A percentile compares a stretch with the other conserved stretches of the same genome.
Conservation (phyloP, 306 rosid species). For the Mimosa bimucronata region DNA sequence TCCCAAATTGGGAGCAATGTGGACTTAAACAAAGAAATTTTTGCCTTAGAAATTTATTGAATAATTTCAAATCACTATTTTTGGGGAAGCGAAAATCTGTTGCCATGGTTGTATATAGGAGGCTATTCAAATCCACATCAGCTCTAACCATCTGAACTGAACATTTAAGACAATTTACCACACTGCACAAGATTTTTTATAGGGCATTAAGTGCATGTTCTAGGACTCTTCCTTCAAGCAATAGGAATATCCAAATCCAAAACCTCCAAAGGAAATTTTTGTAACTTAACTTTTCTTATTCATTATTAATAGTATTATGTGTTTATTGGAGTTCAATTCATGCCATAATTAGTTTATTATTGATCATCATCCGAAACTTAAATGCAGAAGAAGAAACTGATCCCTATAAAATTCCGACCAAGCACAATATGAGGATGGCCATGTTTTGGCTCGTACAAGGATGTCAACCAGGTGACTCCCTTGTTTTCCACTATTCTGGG, state of each 20-base stretch:
- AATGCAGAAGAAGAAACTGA: slow-evolving; percentile 97
- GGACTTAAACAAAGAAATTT: not conserved
- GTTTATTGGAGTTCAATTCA: slow-evolving; percentile 2
- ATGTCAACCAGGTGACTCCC: slow-evolving; percentile 92
- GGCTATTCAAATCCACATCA: not conserved
- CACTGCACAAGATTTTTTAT: not conserved
- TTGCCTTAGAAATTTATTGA: not conserved
- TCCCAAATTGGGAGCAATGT: not conserved
- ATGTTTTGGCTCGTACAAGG: slow-evolving; percentile 97
- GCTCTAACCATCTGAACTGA: not conserved
- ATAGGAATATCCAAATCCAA: not conserved
- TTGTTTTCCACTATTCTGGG: slow-evolving; percentile 97
- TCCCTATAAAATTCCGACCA: slow-evolving; percentile 74
- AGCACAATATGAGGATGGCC: slow-evolving; percentile 90
- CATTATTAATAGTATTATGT: slow-evolving; percentile 9
- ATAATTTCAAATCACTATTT: not conserved
- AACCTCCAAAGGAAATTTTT: not conserved
- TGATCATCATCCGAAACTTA: slow-evolving; percentile 28
- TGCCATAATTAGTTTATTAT: not conserved
- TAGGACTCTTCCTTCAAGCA: not conserved
- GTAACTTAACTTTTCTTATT: not conserved
- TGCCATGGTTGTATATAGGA: not conserved
- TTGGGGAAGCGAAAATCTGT: not conserved
- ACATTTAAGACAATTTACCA: not conserved
- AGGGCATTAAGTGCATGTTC: not conserved